Evolutionary conservation across 768 basidiomycete species (phyloP).

Genomic region (Agaricus bisporus): DNA sequence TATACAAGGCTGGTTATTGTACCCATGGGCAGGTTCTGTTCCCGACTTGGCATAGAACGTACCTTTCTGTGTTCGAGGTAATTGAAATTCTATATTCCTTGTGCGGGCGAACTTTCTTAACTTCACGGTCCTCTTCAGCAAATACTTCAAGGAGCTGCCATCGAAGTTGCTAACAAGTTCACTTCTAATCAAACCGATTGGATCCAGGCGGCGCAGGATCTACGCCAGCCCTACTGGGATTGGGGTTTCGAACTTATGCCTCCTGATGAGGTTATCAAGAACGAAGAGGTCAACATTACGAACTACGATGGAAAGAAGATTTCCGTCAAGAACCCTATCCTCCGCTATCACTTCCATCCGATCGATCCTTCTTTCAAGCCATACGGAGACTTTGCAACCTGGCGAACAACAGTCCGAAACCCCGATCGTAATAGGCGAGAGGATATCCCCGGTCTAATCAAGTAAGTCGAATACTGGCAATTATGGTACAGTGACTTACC

Average conservation of each 20-base stretch:
- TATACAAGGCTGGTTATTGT: constrained; percentile 41
- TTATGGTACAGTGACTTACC: constrained; percentile 11
- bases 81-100: background rate
- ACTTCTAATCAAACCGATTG: constrained; percentile 11
- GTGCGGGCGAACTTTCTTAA: background rate
- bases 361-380: constrained; percentile 21
- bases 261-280: constrained; percentile 33
- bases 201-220: constrained; percentile 24
- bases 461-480: constrained; percentile 12
- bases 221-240: constrained; percentile 48
- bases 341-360: constrained; percentile 28
- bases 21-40: constrained; percentile 46
- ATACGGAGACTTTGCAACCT: constrained; percentile 16
- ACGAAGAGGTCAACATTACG: constrained; percentile 26
- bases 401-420: constrained; percentile 25
- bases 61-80: constrained; percentile 45
- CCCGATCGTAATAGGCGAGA: constrained; percentile 19
- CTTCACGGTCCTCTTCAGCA: constrained; percentile 26
- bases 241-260: constrained; percentile 38
- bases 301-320: constrained; percentile 22
- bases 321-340: constrained; percentile 27
- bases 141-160: constrained; percentile 35
- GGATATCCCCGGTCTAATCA: constrained; percentile 20
- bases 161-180: constrained; percentile 35
- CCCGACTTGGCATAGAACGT: constrained; percentile 53